Evolutionary conservation across 2,329 filamentous ascomycete genomes (phyloP), one percentile per base, ranked within the genome.

Genomic region (Epichloe glyceriae): DNA sequence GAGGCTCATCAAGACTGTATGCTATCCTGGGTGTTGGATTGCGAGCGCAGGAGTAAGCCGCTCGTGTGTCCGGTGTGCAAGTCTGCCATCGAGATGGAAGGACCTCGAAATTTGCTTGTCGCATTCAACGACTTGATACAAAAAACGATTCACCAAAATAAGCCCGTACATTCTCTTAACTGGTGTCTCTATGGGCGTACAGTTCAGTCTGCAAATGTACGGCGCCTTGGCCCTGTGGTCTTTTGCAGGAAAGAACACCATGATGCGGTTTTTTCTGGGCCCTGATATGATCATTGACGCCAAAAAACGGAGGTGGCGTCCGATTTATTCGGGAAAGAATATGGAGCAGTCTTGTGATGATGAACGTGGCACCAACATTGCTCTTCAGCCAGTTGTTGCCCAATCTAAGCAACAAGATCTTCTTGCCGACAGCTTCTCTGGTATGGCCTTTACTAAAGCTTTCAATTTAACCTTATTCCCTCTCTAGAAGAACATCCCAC

Each of bases 1-100:
- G 86, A 87, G 51, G 93, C 90, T 1, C 93, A 98, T 64, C 89
- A 97, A 65, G 79, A 82, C 53, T 95, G 90, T 64, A 76, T 97
- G 57, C 74, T 97, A 39, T 85, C 88, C 60, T 98, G 90, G 90
- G 85, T 97, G 17, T 85, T 87, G n/a, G 88, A 95, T 62, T 80
- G 88, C 62, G 89, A 96, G 68, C 76, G 67, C 53, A 67, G 77
- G 62, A 64, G 73, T 64, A 79, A 80, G 50, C 82, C 82, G 54
- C 80, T 96, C 55, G 72, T 79, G 50, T 98, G 93, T 63, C 91
- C 91, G 2, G 86, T 95, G 55, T 98, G 93, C 76, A 93, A 95
- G 65, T 78, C 82, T 2, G 77, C 81, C 57, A 95, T 97, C 60
- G 72, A 78, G 49, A 73, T 97, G 30, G 78, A 84, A 47, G 82